Evolutionary conservation across 306 rosid species (phyloP).

Genomic region (Boehmeria nivea): DNA sequence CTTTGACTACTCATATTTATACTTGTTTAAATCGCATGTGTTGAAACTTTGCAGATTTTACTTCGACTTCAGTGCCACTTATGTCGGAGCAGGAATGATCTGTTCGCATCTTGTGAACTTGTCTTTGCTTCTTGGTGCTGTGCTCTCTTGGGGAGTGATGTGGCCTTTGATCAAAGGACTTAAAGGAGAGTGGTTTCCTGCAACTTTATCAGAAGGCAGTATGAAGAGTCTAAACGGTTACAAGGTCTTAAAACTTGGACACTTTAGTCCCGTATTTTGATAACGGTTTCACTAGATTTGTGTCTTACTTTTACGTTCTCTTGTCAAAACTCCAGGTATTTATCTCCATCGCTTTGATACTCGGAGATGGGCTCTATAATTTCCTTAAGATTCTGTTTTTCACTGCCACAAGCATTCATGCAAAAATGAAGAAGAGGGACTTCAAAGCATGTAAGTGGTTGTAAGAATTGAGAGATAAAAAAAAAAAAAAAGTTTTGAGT

Average conservation of each 20-base stretch:
- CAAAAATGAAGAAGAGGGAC: constrained; percentile 40
- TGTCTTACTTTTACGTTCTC: constrained; percentile 7
- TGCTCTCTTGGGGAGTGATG: constrained; percentile 96
- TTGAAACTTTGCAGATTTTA: constrained; percentile 72
- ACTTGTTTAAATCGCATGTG: constrained; percentile 17
- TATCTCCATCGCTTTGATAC: constrained; percentile 81
- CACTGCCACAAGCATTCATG: constrained; percentile 49
- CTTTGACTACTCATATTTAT: background rate
- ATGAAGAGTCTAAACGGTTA: constrained; percentile 95
- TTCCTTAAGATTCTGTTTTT: constrained; percentile 70
- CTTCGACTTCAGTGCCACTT: constrained; percentile 95
- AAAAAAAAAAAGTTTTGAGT: background rate
- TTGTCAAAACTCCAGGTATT: constrained; percentile 58
- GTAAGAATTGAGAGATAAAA: too few species aligned
- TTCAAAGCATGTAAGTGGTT: constrained; percentile 43
- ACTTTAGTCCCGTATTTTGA: constrained; percentile 2
- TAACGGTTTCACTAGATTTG: constrained; percentile 4
- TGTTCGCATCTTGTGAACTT: constrained; percentile 93
- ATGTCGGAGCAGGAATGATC: constrained; percentile 98
- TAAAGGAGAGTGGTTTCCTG: constrained; percentile 95
- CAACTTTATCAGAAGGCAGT: constrained; percentile 63
- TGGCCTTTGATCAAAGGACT: constrained; percentile 81
- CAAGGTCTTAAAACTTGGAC: too few species aligned
- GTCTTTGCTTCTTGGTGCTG: constrained; percentile 85
- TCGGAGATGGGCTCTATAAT: constrained; percentile 95